Conservation (phyloP, 208 protist species). For the Wallacemonas sp. region DNA sequence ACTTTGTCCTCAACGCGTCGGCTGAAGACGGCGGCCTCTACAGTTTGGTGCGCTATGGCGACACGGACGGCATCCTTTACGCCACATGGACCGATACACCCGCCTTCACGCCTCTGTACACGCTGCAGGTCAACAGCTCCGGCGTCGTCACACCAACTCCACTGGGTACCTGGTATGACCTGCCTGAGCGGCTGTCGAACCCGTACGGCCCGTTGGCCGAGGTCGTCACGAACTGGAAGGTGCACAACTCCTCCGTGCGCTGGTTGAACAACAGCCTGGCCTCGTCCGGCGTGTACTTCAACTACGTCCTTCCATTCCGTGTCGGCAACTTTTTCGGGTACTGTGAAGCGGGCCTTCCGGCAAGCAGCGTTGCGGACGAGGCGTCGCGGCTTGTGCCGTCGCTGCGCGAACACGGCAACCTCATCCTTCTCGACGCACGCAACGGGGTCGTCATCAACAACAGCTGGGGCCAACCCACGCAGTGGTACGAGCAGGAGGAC, state of each 20-base stretch:
- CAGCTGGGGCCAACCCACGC: slow-evolving; percentile 48
- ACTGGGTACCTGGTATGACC: slow-evolving; percentile 20
- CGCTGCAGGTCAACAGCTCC: slow-evolving; percentile 26
- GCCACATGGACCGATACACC: slow-evolving; percentile 18
- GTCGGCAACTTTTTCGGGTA: slow-evolving; percentile 43
- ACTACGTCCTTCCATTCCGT: slow-evolving; percentile 68
- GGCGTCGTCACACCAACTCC: slow-evolving; percentile 19
- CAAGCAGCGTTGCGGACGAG: slow-evolving; percentile 38
- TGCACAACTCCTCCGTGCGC: slow-evolving; percentile 24
- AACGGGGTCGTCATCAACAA: slow-evolving; percentile 52
- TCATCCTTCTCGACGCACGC: slow-evolving; percentile 53
- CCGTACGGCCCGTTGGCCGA: slow-evolving; percentile 31
- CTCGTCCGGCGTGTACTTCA: slow-evolving; percentile 53
- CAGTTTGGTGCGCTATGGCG: slow-evolving; percentile 29
- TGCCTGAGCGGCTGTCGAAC: slow-evolving; percentile 17
- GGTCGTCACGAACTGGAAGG: slow-evolving; percentile 43
- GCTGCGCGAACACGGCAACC: slow-evolving; percentile 52
- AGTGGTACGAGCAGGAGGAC: slow-evolving; percentile 12
- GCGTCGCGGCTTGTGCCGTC: slow-evolving; percentile 39
- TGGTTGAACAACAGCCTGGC: slow-evolving; percentile 33
- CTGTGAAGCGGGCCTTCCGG: slow-evolving; percentile 49
- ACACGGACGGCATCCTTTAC: slow-evolving; percentile 9
- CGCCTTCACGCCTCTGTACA: slow-evolving; percentile 19
- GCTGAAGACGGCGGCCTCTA: slow-evolving; percentile 26
- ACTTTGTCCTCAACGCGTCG: slow-evolving; percentile 23